phyloP scores from a whole-genome alignment of 2,329 filamentous ascomycete species.

The Phialocephala subalpina region DNA sequence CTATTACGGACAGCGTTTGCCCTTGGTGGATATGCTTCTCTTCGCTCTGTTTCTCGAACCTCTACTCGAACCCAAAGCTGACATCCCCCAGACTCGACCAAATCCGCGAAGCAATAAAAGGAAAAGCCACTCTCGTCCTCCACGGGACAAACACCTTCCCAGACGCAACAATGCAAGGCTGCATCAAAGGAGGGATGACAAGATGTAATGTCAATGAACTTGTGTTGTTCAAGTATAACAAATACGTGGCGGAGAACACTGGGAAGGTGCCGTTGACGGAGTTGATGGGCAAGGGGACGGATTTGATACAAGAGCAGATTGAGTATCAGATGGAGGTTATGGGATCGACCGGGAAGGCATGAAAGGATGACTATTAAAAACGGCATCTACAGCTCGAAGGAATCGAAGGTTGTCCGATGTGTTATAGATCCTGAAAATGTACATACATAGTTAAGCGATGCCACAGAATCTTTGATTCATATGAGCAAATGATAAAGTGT shows the following conservation, averaged over 20 bases:
- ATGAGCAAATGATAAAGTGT: no score
- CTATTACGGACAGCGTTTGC: neutral
- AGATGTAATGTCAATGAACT: slow-evolving; percentile 68
- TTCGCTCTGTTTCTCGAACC: neutral
- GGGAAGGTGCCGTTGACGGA: slow-evolving; percentile 44
- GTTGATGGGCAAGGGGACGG: slow-evolving; percentile 54
- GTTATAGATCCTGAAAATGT: neutral
- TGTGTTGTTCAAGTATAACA: slow-evolving; percentile 59
- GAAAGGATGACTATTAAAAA: neutral
- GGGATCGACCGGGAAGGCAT: slow-evolving; percentile 38
- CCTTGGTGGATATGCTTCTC: neutral
- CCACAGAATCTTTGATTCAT: no score
- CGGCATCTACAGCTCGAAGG: no score
- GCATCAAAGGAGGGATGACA: slow-evolving; percentile 59
- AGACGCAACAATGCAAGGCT: slow-evolving; percentile 56
- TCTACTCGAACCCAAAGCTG: neutral
- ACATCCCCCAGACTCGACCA: slow-evolving; percentile 48
- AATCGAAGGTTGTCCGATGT: no score
- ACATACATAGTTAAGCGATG: neutral
- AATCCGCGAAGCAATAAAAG: slow-evolving; percentile 46
- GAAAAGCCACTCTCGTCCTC: slow-evolving; percentile 56
- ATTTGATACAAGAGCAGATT: slow-evolving; percentile 43
- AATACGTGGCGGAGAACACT: slow-evolving; percentile 50
- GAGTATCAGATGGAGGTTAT: slow-evolving; percentile 43
- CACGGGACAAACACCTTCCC: slow-evolving; percentile 66